These are phyloP conservation scores for Pelagophyceae sp. DNA, from an alignment of 352 stramenopile species.

Conservation along the genomic window DNA sequence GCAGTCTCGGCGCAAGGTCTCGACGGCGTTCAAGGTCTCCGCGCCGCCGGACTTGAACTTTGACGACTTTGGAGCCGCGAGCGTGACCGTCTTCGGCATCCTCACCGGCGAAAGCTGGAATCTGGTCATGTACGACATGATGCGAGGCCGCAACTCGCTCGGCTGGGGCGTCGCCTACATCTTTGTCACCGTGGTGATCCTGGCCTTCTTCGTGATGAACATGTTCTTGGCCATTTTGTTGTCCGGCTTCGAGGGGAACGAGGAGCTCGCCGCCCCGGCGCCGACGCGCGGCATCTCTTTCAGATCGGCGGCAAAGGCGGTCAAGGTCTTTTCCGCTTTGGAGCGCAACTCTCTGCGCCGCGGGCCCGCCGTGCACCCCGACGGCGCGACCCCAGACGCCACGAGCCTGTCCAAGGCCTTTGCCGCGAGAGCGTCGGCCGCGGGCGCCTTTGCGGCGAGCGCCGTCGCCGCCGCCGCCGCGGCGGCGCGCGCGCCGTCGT, in stretches of 20 bases:
- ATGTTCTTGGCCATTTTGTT: slow-evolving; percentile 79
- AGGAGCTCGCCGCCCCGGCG: slow-evolving; percentile 32
- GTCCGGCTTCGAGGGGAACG: slow-evolving; percentile 66
- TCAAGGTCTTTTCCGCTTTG: too few species aligned
- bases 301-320: not conserved
- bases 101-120: slow-evolving; percentile 90
- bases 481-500: not conserved
- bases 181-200: slow-evolving; percentile 69
- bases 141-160: slow-evolving; percentile 54
- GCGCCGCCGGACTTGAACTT: slow-evolving; percentile 54
- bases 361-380: too few species aligned
- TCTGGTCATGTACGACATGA: slow-evolving; percentile 77
- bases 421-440: too few species aligned
- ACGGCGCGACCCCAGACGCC: too few species aligned
- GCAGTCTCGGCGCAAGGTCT: not conserved
- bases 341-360: too few species aligned
- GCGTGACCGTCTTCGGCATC: slow-evolving; percentile 79
- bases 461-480: not conserved
- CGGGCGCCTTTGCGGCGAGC: not conserved
- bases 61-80: slow-evolving; percentile 63
- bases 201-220: slow-evolving; percentile 83
- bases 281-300: too few species aligned
- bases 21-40: not conserved
- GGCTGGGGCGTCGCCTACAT: slow-evolving; percentile 58
- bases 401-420: too few species aligned